Evolutionary conservation across 2,329 filamentous ascomycete genomes (phyloP), one percentile per base, ranked within the genome.

Genomic region (Madurella fahalii): DNA sequence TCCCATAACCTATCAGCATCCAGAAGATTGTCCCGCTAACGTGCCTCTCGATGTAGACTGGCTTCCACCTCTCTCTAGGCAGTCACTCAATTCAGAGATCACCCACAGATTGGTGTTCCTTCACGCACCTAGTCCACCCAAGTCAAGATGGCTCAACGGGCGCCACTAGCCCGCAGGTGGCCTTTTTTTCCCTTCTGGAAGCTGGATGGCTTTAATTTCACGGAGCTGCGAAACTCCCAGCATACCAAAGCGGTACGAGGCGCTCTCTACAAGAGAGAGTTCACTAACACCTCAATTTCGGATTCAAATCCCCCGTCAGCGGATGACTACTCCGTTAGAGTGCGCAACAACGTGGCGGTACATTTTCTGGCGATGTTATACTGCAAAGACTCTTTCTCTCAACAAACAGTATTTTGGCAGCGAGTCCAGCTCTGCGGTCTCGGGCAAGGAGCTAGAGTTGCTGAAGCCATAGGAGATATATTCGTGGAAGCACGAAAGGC

Each of bases 321-420:
- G 9, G 41, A 37, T 4, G 72, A 44, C 9, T 37, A n/a, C 42
- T 44, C 42, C 4, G 9, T 8, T 5, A 2, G 20, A 5, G 51
- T 56, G 2, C 5, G 20, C 1, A 54, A 52, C 37, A 54, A 54
- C 7, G 41, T 56, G 2, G 57, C 50, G 0, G 18, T 52, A 1
- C 17, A 42, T 1, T 52, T 56, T 20, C 50, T 39, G 9, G 50
- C 34, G 0, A 53, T 54, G 25, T 1, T 52, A 0, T 46, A 32
- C 30, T 54, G 40, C 25, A 12, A 17, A 5, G 48, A 43, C 9
- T 17, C 9, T 11, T 48, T 44, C 15, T 40, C 15, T 4, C 11
- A 3, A 1, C 43, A 1, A 9, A 17, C 1, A 4, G 4, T 37
- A 1, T 54, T 54, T 13, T 55, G 48, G 48, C 1, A 4, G 15